phyloP scores from a whole-genome alignment of 306 rosid species.

The Astragalus membranaceus region DNA sequence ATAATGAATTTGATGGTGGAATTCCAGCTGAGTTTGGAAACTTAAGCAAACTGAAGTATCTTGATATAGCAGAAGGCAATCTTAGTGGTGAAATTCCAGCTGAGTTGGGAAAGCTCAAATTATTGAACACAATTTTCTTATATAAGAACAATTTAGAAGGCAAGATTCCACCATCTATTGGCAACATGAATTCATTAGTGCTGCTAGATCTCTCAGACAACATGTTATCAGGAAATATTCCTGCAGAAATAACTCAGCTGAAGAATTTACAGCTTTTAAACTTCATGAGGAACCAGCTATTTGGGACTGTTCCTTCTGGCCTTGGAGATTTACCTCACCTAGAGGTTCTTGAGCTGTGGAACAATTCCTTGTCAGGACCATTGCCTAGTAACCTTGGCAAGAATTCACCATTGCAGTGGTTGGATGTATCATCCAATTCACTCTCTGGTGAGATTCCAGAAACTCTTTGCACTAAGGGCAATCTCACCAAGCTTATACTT shows the following conservation, averaged over 20 bases:
- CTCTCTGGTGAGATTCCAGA: slow-evolving; percentile 72
- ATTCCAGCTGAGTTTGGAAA: slow-evolving; percentile 77
- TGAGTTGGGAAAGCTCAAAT: slow-evolving; percentile 59
- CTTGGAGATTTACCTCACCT: slow-evolving; percentile 54
- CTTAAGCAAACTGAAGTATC: slow-evolving; percentile 71
- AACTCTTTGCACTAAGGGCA: slow-evolving; percentile 60
- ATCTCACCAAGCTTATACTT: slow-evolving; percentile 90
- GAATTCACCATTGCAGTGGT: slow-evolving; percentile 65
- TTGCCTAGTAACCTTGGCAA: slow-evolving; percentile 71
- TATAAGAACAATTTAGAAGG: slow-evolving; percentile 66
- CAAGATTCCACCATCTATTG: slow-evolving; percentile 47
- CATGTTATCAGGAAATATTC: slow-evolving; percentile 64
- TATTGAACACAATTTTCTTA: slow-evolving; percentile 58
- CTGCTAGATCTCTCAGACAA: slow-evolving; percentile 79
- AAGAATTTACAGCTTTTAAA: slow-evolving; percentile 75
- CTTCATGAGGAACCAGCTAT: slow-evolving; percentile 65
- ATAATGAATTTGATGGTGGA: slow-evolving; percentile 72
- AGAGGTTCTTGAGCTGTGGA: slow-evolving; percentile 79
- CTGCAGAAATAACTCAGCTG: slow-evolving; percentile 50
- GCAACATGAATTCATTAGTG: slow-evolving; percentile 44
- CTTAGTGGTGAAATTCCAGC: slow-evolving; percentile 78
- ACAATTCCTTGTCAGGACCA: slow-evolving; percentile 75
- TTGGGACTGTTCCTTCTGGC: slow-evolving; percentile 70
- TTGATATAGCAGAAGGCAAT: slow-evolving; percentile 80
- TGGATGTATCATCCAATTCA: slow-evolving; percentile 85